Conservation (phyloP, 768 basidiomycete genomes). For the Mycena sanguinolenta region DNA sequence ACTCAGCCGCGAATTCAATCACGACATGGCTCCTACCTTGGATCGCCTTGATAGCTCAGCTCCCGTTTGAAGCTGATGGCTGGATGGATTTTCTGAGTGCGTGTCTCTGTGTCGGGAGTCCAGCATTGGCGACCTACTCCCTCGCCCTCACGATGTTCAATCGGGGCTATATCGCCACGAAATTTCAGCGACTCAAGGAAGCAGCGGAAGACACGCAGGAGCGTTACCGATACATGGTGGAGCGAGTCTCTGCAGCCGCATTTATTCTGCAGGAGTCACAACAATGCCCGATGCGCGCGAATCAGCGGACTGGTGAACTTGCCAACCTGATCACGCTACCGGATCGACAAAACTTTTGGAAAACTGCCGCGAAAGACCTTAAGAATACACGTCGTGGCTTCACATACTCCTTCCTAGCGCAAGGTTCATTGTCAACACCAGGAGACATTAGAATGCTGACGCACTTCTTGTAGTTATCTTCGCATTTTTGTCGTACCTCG, state of each 20-base stretch:
- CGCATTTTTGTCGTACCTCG: conserved; percentile 28
- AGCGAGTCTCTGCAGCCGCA: conserved; percentile 5
- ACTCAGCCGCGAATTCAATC: conserved; percentile 7
- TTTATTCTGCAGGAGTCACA: conserved; percentile 30
- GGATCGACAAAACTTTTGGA: conserved; percentile 17
- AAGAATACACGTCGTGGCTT: conserved; percentile 33
- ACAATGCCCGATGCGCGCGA: conserved; percentile 35
- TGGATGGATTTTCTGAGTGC: conserved; percentile 30
- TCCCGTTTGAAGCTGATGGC: conserved; percentile 34
- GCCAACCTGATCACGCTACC: conserved; percentile 23
- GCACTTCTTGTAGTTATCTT: conserved; percentile 20
- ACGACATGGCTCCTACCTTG: conserved; percentile 37
- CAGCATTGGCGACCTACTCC: conserved; percentile 33
- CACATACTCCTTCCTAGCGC: conserved; percentile 24
- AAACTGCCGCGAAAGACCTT: conserved; percentile 10
- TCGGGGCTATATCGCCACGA: conserved; percentile 21
- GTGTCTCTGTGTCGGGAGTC: conserved; percentile 31
- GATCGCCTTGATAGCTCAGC: conserved; percentile 35
- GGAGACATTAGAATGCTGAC: background rate
- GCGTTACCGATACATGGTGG: conserved; percentile 14
- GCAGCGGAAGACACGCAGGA: conserved; percentile 2
- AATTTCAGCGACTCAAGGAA: conserved; percentile 21
- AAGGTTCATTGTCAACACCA: conserved; percentile 11
- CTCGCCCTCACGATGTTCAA: conserved; percentile 35
- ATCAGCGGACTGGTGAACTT: conserved; percentile 31